Evolutionary conservation across 2,329 filamentous ascomycete species (phyloP).

Genomic region (Byssochlamys sp.): DNA sequence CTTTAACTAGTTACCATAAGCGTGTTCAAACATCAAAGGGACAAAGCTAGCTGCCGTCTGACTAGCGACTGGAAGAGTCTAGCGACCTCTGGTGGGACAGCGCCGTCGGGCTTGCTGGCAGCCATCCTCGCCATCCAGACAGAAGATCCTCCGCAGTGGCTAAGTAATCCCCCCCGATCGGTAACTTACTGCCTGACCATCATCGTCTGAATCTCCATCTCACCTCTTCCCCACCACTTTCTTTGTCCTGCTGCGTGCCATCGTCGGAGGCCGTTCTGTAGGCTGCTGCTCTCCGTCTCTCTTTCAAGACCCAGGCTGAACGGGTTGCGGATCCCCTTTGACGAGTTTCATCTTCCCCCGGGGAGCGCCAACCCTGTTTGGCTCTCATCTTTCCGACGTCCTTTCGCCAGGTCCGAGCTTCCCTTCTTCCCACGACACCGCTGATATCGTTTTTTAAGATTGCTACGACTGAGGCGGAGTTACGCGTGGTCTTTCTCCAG

Average conservation of each 20-base stretch:
- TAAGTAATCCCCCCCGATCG: not conserved
- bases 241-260: not conserved
- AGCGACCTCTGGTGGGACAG: not conserved
- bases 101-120: not conserved
- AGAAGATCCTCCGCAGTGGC: not conserved
- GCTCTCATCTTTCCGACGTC: not conserved
- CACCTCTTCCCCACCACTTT: not conserved
- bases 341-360: not conserved
- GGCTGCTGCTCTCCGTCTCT: not conserved
- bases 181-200: slow-evolving; percentile 1
- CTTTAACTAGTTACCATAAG: too few relatives aligned
- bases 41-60: not conserved
- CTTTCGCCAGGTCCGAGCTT: not conserved
- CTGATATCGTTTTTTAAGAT: not conserved
- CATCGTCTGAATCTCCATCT: not conserved
- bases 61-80: not conserved
- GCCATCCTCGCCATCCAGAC: not conserved
- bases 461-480: not conserved
- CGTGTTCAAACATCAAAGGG: too few relatives aligned
- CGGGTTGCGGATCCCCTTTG: not conserved
- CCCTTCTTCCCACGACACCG: not conserved
- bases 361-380: not conserved
- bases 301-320: not conserved
- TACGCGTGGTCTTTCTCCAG: not conserved
- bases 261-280: not conserved